Evolutionary conservation across 257 asterid genomes (phyloP).

Genomic region (Nicotiana otophora): DNA sequence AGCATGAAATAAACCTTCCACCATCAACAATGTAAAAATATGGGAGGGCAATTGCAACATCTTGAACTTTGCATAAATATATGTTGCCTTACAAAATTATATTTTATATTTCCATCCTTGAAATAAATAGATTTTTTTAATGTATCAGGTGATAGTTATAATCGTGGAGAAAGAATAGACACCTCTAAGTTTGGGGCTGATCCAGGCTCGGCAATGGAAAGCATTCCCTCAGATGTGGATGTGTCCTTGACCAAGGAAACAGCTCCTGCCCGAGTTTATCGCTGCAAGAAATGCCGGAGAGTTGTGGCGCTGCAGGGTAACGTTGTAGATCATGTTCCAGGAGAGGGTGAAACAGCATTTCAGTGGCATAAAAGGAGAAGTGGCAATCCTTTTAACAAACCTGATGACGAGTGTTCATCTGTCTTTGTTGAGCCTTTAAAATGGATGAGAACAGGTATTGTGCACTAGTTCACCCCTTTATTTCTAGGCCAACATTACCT

Average conservation of each 20-base stretch:
- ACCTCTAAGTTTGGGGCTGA: conserved; percentile 71
- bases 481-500: not conserved
- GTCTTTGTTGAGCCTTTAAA: conserved; percentile 93
- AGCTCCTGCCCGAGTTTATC: conserved; percentile 44
- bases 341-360: conserved; percentile 85
- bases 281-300: conserved; percentile 96
- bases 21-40: not conserved
- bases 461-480: not conserved
- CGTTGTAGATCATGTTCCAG: conserved; percentile 83
- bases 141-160: conserved; percentile 70
- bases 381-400: conserved; percentile 50
- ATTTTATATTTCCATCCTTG: not conserved
- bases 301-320: conserved; percentile 73
- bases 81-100: not conserved
- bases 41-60: not conserved
- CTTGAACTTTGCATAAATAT: not conserved
- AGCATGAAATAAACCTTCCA: not conserved
- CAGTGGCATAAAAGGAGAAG: conserved; percentile 89
- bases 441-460: conserved; percentile 90
- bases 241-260: conserved; percentile 28
- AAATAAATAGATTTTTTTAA: not conserved
- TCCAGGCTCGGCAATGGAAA: conserved; percentile 60
- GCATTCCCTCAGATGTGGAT: conserved; percentile 37
- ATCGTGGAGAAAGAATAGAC: conserved; percentile 86
- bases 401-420: conserved; percentile 70